A percentile compares a stretch with the other conserved stretches of the same genome.
Conservation (phyloP, 495 filamentous ascomycete genomes). For the Aspergillus nanangensis region DNA sequence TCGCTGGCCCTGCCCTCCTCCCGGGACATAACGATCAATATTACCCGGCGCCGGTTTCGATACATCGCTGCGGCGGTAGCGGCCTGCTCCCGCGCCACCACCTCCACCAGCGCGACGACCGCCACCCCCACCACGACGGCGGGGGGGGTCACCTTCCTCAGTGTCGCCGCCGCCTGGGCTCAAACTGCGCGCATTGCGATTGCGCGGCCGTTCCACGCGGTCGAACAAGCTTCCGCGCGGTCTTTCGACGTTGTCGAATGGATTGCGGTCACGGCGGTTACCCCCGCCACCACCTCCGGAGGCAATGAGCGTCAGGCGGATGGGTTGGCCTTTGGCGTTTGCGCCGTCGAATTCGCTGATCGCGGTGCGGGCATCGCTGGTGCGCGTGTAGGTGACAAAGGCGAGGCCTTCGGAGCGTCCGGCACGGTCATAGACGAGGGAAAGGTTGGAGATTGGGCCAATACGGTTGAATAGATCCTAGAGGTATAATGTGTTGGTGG, state of each 20-base stretch:
- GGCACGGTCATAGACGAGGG: constrained; percentile 81
- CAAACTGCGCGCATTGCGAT: constrained; percentile 33
- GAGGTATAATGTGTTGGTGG: too few relatives aligned
- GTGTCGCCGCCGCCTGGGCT: constrained; percentile 29
- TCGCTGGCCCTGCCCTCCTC: too few relatives aligned
- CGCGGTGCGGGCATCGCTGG: constrained; percentile 66
- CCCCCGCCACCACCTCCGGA: constrained; percentile 25
- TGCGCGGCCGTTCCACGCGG: constrained; percentile 55
- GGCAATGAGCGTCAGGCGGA: constrained; percentile 68
- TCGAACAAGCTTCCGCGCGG: constrained; percentile 68
- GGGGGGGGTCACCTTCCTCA: constrained; percentile 18
- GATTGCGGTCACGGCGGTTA: constrained; percentile 47
- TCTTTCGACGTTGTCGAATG: constrained; percentile 57
- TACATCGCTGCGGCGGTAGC: constrained; percentile 56
- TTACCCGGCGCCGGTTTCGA: constrained; percentile 64
- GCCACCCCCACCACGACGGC: constrained; percentile 40
- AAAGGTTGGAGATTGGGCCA: constrained; percentile 64
- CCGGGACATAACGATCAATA: constrained; percentile 83
- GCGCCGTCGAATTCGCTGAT: constrained; percentile 82
- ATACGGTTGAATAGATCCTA: constrained; percentile 83
- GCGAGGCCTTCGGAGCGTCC: constrained; percentile 86
- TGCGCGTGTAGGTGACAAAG: constrained; percentile 71
- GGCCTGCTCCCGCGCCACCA: constrained; percentile 29
- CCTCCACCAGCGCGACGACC: constrained; percentile 24
- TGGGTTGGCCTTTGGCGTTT: constrained; percentile 90